phyloP scores from a whole-genome alignment of 306 rosid genomes.

The Hippophae gyantsensis region DNA sequence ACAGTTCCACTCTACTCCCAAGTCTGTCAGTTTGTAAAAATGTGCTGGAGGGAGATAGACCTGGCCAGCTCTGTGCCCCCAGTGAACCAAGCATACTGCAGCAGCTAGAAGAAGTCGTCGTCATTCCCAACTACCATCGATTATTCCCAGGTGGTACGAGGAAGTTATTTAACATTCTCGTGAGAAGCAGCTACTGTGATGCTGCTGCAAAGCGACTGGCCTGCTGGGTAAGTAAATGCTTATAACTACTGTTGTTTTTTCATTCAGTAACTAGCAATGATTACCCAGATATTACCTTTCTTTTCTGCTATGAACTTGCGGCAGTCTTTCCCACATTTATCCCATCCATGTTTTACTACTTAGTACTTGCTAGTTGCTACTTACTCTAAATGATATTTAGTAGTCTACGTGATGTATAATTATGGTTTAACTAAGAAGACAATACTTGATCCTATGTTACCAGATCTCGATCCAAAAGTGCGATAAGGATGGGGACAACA shows the following conservation, averaged over 20 bases:
- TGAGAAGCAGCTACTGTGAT: conserved; percentile 65
- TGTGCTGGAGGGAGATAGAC: conserved; percentile 59
- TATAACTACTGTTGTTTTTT: too few species aligned
- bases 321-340: too few species aligned
- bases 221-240: conserved; percentile 61
- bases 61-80: conserved; percentile 96
- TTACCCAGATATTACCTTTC: too few species aligned
- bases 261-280: too few species aligned
- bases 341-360: too few species aligned
- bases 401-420: background rate
- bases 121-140: conserved; percentile 89
- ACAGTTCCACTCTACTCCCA: conserved; percentile 68
- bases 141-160: conserved; percentile 93
- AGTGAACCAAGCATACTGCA: conserved; percentile 86
- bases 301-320: too few species aligned
- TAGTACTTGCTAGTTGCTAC: too few species aligned
- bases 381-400: background rate
- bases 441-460: background rate
- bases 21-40: conserved; percentile 74
- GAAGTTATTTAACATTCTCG: conserved; percentile 72
- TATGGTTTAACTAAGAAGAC: background rate
- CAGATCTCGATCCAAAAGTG: conserved; percentile 96
- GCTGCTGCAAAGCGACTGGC: conserved; percentile 91
- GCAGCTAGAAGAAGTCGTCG: conserved; percentile 94
- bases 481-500: conserved; percentile 82